Evolutionary conservation across 495 filamentous ascomycete species (phyloP).

Genomic region (Wilcoxina mikolae): DNA sequence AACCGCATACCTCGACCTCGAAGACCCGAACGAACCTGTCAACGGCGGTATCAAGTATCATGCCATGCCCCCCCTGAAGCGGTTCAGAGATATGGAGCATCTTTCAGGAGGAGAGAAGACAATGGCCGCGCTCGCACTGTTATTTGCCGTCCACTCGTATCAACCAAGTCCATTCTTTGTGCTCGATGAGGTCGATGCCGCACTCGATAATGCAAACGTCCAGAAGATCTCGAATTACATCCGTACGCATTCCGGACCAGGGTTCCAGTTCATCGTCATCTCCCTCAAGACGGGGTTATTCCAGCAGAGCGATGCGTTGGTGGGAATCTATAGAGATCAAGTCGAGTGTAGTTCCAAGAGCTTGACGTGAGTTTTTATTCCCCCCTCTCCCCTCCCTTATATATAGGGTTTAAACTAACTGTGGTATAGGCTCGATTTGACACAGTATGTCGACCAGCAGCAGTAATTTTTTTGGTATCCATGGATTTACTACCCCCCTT

Average conservation of each 20-base stretch:
- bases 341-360: constrained; percentile 74
- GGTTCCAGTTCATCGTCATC: constrained; percentile 99
- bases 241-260: constrained; percentile 78
- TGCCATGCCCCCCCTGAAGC: constrained; percentile 95
- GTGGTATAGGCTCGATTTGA: too few species aligned
- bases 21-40: constrained; percentile 77
- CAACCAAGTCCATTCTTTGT: constrained; percentile 95
- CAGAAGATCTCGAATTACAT: constrained; percentile 92
- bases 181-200: constrained; percentile 94
- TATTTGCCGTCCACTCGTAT: constrained; percentile 92
- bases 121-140: constrained; percentile 86
- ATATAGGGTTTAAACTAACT: too few species aligned
- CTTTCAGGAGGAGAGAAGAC: constrained; percentile 96
- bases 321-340: constrained; percentile 92
- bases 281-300: constrained; percentile 86
- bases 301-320: constrained; percentile 80
- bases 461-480: too few species aligned
- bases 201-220: constrained; percentile 91
- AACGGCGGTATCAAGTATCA: constrained; percentile 92
- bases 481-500: too few species aligned
- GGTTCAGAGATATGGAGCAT: constrained; percentile 98
- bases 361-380: constrained; percentile 63
- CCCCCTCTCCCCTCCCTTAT: neutral
- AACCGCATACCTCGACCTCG: constrained; percentile 85
- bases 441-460: too few species aligned